Evolutionary conservation across 768 basidiomycete genomes (phyloP), one percentile per base, ranked within the genome.

Genomic region (Pholiota molesta): DNA sequence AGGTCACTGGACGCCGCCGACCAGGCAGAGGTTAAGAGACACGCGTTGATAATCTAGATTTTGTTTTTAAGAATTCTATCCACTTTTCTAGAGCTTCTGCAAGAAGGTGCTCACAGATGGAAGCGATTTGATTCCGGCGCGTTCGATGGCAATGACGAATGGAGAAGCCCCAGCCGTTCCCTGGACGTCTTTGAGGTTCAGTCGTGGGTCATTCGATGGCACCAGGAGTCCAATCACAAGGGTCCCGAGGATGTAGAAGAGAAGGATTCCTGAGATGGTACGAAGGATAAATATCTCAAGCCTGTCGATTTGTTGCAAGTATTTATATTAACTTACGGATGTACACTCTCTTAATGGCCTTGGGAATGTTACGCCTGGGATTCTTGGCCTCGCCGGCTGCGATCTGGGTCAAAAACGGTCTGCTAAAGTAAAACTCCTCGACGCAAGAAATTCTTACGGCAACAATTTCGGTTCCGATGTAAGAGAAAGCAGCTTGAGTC

Each of bases 381-480:
- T 96, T 96, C 75, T 91, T 94, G 0, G 93, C 89, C 73, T 94
- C 94, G 19, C 89, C 93, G 23, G 92, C 92, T 60, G 93, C 92
- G 66, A 91, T 91, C 90, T 91, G 66, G 39, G 40, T 44, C 49
- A 1, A 37, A 44, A 39, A 19, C 16, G 33, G 40, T 59, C 31
- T 68, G 58, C 66, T 44, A 10, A 19, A 37, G 21, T 3, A 17
- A n/a, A 23, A 28, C 28, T 2, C 57, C 8, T 21, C 19, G 42
- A 19, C 19, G 44, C 21, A 52, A 14, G 23, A 19, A 5, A 11
- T 17, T 78, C 85, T 68, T 78, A 92, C 89, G 29, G 92, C 94
- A 42, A 97, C 94, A 69, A 97, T 94, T 74, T 98, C 96, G 7
- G 94, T 95, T 14, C 95, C 96, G 61, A 95, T 94, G 63, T 78